These are phyloP conservation scores for Tricholoma sp. DNA, from an alignment of 768 basidiomycete genomes.

Conservation along the genomic window DNA sequence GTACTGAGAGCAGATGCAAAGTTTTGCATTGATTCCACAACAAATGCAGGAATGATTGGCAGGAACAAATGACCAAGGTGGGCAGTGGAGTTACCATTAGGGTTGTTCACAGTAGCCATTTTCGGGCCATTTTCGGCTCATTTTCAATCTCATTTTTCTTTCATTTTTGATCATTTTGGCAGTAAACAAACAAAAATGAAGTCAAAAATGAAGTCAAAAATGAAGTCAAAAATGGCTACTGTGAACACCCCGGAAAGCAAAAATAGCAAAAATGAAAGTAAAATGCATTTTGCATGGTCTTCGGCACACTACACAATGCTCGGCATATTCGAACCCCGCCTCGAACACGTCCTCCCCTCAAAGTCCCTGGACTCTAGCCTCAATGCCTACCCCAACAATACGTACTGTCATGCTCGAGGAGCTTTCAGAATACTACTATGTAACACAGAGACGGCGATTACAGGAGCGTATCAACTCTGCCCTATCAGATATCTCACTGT, in stretches of 20 bases:
- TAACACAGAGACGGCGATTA: not conserved
- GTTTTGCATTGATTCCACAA: no score
- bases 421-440: not conserved
- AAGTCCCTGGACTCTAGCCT: not conserved
- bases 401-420: not conserved
- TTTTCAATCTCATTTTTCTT: not conserved
- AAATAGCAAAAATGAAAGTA: not conserved
- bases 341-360: no score
- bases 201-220: not conserved
- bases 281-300: slow-evolving; percentile 1
- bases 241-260: not conserved
- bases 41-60: no score
- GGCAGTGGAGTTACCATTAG: not conserved
- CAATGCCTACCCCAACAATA: not conserved
- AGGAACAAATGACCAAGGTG: no score
- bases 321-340: not conserved
- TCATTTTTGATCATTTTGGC: not conserved
- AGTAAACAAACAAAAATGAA: not conserved
- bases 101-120: not conserved
- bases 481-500: not conserved
- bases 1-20: no score
- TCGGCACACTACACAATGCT: not conserved
- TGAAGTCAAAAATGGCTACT: not conserved
- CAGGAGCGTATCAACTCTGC: not conserved
- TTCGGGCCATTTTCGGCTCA: not conserved